Conservation (phyloP, 306 rosid species). For the Amphicarpaea edgeworthii region DNA sequence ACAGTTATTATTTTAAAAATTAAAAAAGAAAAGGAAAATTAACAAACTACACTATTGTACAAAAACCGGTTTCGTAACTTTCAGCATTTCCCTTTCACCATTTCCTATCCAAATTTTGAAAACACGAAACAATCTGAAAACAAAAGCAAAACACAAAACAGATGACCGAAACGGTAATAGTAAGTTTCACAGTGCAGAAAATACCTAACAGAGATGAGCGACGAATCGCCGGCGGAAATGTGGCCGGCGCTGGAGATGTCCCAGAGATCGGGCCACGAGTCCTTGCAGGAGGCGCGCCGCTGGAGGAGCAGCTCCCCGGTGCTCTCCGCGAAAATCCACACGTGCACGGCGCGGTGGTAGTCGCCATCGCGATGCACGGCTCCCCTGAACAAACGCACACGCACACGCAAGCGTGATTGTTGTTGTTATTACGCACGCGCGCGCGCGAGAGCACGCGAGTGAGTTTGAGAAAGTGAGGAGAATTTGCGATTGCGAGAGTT, state of each 20-base stretch:
- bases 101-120: background rate
- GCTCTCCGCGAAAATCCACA: constrained; percentile 85
- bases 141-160: background rate
- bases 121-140: background rate
- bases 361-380: constrained; percentile 92
- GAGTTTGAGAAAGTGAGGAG: background rate
- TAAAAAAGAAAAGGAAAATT: no score
- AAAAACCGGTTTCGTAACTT: no score
- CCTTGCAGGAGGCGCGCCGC: constrained; percentile 82
- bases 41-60: no score
- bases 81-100: no score
- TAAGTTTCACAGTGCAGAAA: no score
- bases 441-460: background rate
- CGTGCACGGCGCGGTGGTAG: constrained; percentile 95
- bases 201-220: constrained; percentile 82
- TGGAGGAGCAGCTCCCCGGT: constrained; percentile 85
- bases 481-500: no score
- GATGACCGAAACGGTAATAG: no score
- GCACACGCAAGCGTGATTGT: background rate
- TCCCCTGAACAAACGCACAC: constrained; percentile 49
- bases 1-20: no score
- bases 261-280: constrained; percentile 90
- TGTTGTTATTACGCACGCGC: background rate
- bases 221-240: constrained; percentile 82
- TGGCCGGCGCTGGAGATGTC: constrained; percentile 97